A percentile compares a stretch with the other conserved stretches of the same genome.
Evolutionary conservation across 2,329 filamentous ascomycete species (phyloP).

Genomic region (Hypocrella siamensis): DNA sequence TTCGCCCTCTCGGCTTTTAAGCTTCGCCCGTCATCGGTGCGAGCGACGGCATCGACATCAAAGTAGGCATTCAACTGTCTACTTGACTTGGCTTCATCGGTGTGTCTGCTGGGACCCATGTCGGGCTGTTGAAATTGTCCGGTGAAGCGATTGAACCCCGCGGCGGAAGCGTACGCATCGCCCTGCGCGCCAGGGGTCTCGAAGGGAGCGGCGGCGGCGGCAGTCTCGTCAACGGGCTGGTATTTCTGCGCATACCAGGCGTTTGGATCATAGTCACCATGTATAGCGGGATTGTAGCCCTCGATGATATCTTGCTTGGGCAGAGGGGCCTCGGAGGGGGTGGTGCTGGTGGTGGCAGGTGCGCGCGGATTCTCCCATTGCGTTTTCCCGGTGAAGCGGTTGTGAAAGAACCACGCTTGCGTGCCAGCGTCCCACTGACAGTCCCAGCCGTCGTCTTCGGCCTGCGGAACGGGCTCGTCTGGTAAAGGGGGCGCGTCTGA

Average conservation of each 20-base stretch:
- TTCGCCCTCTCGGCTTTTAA: constrained; percentile 79
- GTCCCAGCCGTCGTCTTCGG: constrained; percentile 66
- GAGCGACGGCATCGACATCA: constrained; percentile 87
- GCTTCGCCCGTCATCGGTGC: constrained; percentile 76
- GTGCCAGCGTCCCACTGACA: constrained; percentile 57
- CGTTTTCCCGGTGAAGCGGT: constrained; percentile 56
- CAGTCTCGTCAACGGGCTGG: constrained; percentile 17
- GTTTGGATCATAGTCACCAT: constrained; percentile 89
- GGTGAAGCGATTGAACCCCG: constrained; percentile 81
- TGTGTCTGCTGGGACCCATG: constrained; percentile 58
- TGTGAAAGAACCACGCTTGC: constrained; percentile 70
- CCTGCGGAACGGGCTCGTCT: constrained; percentile 26
- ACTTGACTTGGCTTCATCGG: constrained; percentile 72
- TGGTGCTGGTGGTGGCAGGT: constrained; percentile 13
- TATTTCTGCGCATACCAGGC: constrained; percentile 74
- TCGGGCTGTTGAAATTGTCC: constrained; percentile 61
- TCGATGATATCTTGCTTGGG: constrained; percentile 32
- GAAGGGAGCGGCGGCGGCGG: constrained; percentile 12
- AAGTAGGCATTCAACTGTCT: constrained; percentile 92
- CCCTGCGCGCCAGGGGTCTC: constrained; percentile 20
- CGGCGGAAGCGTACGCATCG: constrained; percentile 48
- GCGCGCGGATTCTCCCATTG: constrained; percentile 84
- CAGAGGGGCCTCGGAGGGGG: constrained; percentile 9
- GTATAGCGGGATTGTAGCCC: constrained; percentile 90
- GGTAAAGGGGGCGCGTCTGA: constrained; percentile 23